phyloP scores from a whole-genome alignment of 495 filamentous ascomycete species.

The Podospora bellae-mahoneyi region DNA sequence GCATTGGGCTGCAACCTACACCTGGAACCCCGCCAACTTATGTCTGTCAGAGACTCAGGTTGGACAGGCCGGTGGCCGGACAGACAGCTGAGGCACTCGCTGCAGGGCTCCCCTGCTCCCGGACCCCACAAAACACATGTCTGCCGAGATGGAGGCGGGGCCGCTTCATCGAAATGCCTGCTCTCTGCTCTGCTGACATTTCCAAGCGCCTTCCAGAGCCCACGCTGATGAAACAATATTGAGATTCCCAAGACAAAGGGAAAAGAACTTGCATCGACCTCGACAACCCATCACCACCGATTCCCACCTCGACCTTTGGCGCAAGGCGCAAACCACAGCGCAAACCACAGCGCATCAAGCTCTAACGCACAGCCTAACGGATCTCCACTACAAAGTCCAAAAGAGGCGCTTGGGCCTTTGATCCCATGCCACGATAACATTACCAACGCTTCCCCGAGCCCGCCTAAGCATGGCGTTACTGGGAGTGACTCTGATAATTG shows the following conservation, averaged over 20 bases:
- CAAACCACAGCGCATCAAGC: neutral
- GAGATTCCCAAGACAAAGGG: neutral
- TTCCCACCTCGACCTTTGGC: too few species aligned
- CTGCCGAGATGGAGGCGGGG: neutral
- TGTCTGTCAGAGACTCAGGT: neutral
- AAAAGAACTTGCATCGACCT: neutral
- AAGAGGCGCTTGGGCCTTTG: neutral
- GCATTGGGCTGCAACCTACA: neutral
- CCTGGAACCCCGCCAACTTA: neutral
- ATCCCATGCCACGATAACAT: conserved; percentile 19
- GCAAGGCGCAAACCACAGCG: too few species aligned
- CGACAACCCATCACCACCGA: neutral
- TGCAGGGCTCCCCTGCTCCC: neutral
- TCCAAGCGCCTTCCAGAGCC: neutral
- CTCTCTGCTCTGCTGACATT: neutral
- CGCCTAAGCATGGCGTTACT: conserved; percentile 46
- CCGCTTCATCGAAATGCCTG: neutral
- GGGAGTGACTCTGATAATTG: conserved; percentile 53
- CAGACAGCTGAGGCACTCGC: neutral
- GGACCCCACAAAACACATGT: neutral
- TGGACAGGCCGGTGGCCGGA: neutral
- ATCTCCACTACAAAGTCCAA: neutral
- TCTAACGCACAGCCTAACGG: conserved; percentile 4
- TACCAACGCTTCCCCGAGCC: conserved; percentile 17
- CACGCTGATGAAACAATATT: neutral